Conservation (phyloP, 257 asterid species). For the Jacaranda copaia region DNA sequence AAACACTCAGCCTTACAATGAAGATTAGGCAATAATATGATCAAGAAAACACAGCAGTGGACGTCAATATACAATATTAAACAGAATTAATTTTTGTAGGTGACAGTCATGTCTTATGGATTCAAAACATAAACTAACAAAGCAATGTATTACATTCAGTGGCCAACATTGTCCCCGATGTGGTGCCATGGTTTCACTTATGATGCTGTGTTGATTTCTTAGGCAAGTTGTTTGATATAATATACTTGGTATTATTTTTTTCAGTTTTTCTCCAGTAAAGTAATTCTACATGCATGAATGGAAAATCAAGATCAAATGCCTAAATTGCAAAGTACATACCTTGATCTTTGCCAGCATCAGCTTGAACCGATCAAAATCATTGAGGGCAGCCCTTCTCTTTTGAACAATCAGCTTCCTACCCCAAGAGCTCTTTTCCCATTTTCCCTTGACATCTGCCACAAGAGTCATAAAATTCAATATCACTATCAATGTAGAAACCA, state of each 20-base stretch:
- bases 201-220: too few relatives aligned
- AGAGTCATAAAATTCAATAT: background rate
- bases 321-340: slow-evolving; percentile 33
- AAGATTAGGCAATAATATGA: background rate
- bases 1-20: background rate
- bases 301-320: background rate
- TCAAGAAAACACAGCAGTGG: background rate
- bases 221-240: too few relatives aligned
- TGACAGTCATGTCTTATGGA: too few relatives aligned
- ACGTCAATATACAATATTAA: too few relatives aligned
- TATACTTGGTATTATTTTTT: too few relatives aligned
- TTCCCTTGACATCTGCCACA: slow-evolving; percentile 60
- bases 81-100: background rate
- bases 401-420: slow-evolving; percentile 71
- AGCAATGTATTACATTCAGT: too few relatives aligned
- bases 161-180: too few relatives aligned
- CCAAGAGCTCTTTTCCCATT: slow-evolving; percentile 71
- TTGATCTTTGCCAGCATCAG: slow-evolving; percentile 69
- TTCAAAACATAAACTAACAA: too few relatives aligned
- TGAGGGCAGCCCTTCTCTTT: slow-evolving; percentile 60
- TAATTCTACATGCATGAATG: background rate
- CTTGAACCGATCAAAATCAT: slow-evolving; percentile 66
- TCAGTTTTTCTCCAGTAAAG: too few relatives aligned
- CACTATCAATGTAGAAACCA: background rate
- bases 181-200: too few relatives aligned